Evolutionary conservation across 1,284 basidiomycete species (phyloP).

Genomic region (Chalciporus sp.): DNA sequence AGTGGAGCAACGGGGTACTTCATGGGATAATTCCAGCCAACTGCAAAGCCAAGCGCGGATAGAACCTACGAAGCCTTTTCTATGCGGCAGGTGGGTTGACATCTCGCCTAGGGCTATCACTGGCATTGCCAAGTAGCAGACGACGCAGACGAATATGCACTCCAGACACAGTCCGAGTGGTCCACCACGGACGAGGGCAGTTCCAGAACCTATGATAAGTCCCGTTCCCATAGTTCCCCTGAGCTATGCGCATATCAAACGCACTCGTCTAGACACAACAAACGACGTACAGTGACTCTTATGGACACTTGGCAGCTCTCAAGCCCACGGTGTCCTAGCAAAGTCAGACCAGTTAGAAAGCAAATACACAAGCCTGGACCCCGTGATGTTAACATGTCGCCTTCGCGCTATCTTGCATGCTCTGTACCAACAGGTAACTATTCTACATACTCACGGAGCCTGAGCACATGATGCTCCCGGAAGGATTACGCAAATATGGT

Average conservation of each 20-base stretch:
- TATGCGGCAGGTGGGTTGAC: slow-evolving; percentile 42
- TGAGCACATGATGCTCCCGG: too few relatives aligned
- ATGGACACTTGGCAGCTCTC: slow-evolving; percentile 73
- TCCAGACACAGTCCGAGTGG: slow-evolving; percentile 43
- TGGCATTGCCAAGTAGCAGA: slow-evolving; percentile 41
- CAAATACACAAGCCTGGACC: too few relatives aligned
- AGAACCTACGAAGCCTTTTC: slow-evolving; percentile 54
- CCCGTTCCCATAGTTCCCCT: slow-evolving; percentile 10
- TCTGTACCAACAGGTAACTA: background rate
- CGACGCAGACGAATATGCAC: slow-evolving; percentile 31
- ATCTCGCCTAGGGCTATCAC: slow-evolving; percentile 44
- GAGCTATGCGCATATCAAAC: slow-evolving; percentile 12
- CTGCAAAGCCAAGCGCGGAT: slow-evolving; percentile 49
- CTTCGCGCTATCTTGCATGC: background rate
- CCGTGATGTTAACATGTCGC: too few relatives aligned
- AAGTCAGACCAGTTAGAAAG: too few relatives aligned
- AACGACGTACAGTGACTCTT: slow-evolving; percentile 57
- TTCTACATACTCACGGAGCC: background rate
- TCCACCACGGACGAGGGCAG: slow-evolving; percentile 30
- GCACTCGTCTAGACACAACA: slow-evolving; percentile 38
- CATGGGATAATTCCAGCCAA: slow-evolving; percentile 41
- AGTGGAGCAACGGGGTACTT: slow-evolving; percentile 20
- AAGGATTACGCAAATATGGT: background rate
- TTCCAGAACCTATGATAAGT: slow-evolving; percentile 31
- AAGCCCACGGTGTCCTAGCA: slow-evolving; percentile 34